Conservation (phyloP, 2,329 filamentous ascomycete genomes). For the Xylaria sp. region DNA sequence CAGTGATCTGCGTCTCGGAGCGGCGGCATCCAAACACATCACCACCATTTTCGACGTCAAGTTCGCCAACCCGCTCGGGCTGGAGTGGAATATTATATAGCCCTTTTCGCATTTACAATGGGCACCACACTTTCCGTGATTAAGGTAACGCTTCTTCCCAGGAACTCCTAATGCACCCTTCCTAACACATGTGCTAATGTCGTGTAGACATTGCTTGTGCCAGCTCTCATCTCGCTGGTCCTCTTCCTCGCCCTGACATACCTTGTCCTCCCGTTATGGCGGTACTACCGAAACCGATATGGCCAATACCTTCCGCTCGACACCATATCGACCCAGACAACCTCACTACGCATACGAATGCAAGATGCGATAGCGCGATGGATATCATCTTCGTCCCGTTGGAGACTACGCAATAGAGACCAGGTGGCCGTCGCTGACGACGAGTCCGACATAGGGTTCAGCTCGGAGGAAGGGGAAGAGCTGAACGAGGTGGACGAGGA, state of each 20-base stretch:
- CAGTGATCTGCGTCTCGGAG: too few relatives aligned
- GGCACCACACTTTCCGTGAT: constrained; percentile 45
- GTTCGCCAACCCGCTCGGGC: not conserved
- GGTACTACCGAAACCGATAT: constrained; percentile 72
- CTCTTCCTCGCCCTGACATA: constrained; percentile 71
- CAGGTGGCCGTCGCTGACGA: constrained; percentile 47
- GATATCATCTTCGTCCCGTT: constrained; percentile 54
- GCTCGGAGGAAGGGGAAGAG: constrained; percentile 73
- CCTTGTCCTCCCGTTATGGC: constrained; percentile 70
- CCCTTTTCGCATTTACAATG: constrained; percentile 39
- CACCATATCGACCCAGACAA: constrained; percentile 62
- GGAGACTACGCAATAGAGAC: constrained; percentile 52
- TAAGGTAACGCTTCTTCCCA: constrained; percentile 41
- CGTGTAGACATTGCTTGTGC: constrained; percentile 69
- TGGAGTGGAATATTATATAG: not conserved
- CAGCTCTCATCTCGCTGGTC: constrained; percentile 71
- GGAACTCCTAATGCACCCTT: not conserved
- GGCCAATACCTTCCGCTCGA: constrained; percentile 75
- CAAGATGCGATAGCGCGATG: constrained; percentile 48
- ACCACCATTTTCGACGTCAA: not conserved
- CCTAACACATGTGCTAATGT: constrained; percentile 11
- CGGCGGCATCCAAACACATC: not conserved
- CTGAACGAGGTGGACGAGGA: constrained; percentile 63
- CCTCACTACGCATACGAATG: constrained; percentile 58
- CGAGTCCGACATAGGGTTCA: constrained; percentile 57